phyloP scores from a whole-genome alignment of 1,284 basidiomycete species.

The Pseudozyma hubeiensis region DNA sequence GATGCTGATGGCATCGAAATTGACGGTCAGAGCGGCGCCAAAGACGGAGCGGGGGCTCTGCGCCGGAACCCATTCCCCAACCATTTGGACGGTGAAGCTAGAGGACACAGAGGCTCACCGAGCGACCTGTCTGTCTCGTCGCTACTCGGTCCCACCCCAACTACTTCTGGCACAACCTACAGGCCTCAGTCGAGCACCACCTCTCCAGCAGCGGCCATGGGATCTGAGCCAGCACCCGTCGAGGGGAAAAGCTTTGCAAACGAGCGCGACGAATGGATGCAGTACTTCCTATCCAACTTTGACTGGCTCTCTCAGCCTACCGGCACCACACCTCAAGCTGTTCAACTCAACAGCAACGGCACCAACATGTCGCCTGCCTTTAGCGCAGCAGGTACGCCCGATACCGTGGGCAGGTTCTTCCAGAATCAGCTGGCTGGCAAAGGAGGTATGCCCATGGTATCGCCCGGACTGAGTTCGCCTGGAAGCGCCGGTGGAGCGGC shows the following conservation, averaged over 20 bases:
- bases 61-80: conserved; percentile 1
- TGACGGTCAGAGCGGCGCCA: neutral
- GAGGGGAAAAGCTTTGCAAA: conserved; percentile 22
- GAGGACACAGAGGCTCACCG: conserved; percentile 14
- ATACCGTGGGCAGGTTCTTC: conserved; percentile 4
- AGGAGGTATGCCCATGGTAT: conserved; percentile 7
- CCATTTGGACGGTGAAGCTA: neutral
- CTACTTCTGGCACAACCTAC: neutral
- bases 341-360: conserved; percentile 5
- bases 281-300: conserved; percentile 48
- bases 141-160: conserved; percentile 15
- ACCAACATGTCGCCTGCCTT: conserved; percentile 7
- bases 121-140: conserved; percentile 22
- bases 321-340: conserved; percentile 14
- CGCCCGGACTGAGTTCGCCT: conserved; percentile 37
- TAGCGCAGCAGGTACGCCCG: neutral
- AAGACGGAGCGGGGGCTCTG: neutral
- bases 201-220: neutral
- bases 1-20: neutral
- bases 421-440: neutral
- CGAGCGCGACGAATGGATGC: conserved; percentile 53
- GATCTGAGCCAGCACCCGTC: neutral
- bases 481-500: conserved; percentile 26
- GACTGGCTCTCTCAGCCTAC: conserved; percentile 41
- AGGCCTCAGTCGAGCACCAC: conserved; percentile 11